These are phyloP conservation scores for Trypethelium eluteriae DNA, from an alignment of 495 filamentous ascomycete species.

Conservation along the genomic window DNA sequence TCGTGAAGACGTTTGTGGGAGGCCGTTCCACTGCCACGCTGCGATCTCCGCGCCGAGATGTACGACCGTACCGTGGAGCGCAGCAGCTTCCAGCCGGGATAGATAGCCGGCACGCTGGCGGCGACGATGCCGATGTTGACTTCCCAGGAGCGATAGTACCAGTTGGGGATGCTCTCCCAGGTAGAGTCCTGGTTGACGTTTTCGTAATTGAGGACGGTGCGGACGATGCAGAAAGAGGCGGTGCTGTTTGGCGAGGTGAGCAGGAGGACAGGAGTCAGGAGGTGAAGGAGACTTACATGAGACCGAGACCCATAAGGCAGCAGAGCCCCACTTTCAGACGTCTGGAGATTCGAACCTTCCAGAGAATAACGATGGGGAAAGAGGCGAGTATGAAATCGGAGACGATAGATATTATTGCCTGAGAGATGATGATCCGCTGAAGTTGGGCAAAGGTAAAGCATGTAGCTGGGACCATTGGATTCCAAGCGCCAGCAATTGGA, in stretches of 20 bases:
- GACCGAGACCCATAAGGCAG: constrained; percentile 5
- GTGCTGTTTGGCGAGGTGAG: background rate
- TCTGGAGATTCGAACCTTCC: background rate
- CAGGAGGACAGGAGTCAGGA: background rate
- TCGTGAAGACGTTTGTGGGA: background rate
- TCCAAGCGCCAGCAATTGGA: background rate
- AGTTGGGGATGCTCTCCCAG: constrained; percentile 5
- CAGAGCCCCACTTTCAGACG: background rate
- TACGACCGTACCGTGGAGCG: background rate
- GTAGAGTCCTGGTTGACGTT: constrained; percentile 4
- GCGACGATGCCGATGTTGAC: constrained; percentile 4
- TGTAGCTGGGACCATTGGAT: background rate
- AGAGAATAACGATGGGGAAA: constrained; percentile 5
- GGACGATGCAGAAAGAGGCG: constrained; percentile 2
- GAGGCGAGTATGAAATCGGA: background rate
- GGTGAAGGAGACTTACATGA: background rate
- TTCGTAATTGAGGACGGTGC: constrained; percentile 1
- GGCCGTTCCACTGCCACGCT: background rate
- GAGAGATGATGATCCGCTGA: background rate
- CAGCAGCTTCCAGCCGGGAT: background rate
- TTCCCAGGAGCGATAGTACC: constrained; percentile 4
- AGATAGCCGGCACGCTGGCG: background rate
- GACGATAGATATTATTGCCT: background rate
- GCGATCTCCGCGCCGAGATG: background rate
- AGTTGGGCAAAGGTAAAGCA: background rate